These are phyloP conservation scores for Histomonas meleagridis DNA, from an alignment of 208 protist species.

Conservation along the genomic window DNA sequence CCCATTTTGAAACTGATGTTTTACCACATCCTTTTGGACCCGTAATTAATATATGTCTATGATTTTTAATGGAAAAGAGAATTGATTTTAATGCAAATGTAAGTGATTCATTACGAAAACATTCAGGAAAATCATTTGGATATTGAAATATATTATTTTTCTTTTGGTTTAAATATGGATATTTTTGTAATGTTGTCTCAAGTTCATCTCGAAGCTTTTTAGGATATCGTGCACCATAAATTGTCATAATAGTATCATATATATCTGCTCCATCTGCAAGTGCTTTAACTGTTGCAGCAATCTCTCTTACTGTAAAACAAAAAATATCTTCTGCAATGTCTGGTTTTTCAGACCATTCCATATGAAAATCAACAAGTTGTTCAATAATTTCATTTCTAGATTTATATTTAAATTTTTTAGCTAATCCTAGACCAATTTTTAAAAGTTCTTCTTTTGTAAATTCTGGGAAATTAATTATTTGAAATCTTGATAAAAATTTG, in stretches of 20 bases:
- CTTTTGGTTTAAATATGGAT: background rate
- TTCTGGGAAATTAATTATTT: constrained; percentile 7
- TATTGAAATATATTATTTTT: background rate
- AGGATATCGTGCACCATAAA: background rate
- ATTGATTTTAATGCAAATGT: background rate
- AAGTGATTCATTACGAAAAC: background rate
- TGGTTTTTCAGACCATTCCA: background rate
- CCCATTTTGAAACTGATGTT: background rate
- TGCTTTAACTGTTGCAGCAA: background rate
- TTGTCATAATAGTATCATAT: background rate
- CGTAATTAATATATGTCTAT: background rate
- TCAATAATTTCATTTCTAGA: background rate
- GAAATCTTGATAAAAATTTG: constrained; percentile 4
- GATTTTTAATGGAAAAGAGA: background rate
- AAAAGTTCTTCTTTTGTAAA: background rate
- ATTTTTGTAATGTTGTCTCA: background rate
- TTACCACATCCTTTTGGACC: constrained; percentile 12
- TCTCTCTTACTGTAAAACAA: background rate
- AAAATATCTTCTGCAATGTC: background rate
- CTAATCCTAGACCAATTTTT: background rate
- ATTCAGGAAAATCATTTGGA: background rate
- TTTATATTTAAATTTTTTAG: background rate
- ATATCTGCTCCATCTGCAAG: background rate
- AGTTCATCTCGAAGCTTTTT: background rate
- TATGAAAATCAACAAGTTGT: background rate